These are phyloP conservation scores for Apiotrichum domesticum DNA, from an alignment of 1,284 basidiomycete species.

Conservation along the genomic window DNA sequence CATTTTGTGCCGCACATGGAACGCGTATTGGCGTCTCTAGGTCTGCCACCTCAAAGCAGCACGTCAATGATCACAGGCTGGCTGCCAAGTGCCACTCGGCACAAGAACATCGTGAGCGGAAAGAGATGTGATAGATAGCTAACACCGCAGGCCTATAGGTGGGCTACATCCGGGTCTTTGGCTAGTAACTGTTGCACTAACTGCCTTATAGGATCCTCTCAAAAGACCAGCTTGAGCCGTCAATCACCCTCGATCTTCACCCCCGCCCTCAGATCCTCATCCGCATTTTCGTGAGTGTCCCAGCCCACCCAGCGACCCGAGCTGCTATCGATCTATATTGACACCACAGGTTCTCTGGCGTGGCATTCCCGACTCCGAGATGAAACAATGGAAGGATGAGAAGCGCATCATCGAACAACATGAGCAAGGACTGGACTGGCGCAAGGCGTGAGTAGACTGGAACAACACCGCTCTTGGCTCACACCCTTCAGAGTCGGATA, in stretches of 20 bases:
- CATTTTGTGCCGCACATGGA: slow-evolving; percentile 43
- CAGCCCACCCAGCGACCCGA: too few species aligned
- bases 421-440: slow-evolving; percentile 42
- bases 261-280: slow-evolving; percentile 34
- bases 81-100: slow-evolving; percentile 34
- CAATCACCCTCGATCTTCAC: slow-evolving; percentile 27
- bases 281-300: slow-evolving; percentile 32
- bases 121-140: background rate
- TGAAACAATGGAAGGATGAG: slow-evolving; percentile 34
- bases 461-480: too few species aligned
- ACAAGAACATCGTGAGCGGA: slow-evolving; percentile 38
- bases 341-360: slow-evolving; percentile 32
- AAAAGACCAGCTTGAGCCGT: slow-evolving; percentile 29
- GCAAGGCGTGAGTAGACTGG: slow-evolving; percentile 27
- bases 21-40: slow-evolving; percentile 30
- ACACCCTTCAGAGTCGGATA: slow-evolving; percentile 28
- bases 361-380: slow-evolving; percentile 33
- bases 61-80: slow-evolving; percentile 40
- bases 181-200: background rate
- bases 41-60: slow-evolving; percentile 36
- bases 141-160: slow-evolving; percentile 24
- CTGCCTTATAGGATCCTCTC: slow-evolving; percentile 29
- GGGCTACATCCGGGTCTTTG: background rate
- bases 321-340: too few species aligned
- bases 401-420: slow-evolving; percentile 25